Conservation (phyloP, 2,329 filamentous ascomycete species). For the Cladobotryum protrusum region DNA sequence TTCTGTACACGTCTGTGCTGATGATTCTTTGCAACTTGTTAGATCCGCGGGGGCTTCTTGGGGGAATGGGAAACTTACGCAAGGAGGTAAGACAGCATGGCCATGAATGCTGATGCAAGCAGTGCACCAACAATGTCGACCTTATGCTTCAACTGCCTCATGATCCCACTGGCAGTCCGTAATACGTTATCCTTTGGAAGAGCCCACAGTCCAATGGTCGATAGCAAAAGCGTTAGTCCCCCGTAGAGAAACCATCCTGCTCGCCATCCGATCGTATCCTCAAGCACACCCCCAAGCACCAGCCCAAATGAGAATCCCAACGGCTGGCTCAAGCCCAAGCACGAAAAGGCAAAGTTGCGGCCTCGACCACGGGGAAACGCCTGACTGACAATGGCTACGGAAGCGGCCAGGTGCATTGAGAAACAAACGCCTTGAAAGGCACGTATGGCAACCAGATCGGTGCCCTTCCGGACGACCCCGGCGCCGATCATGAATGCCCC, state of each 20-base stretch:
- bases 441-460: conserved; percentile 32
- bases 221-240: conserved; percentile 29
- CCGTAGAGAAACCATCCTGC: conserved; percentile 38
- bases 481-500: conserved; percentile 26
- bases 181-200: conserved; percentile 24
- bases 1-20: conserved; percentile 33
- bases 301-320: conserved; percentile 46
- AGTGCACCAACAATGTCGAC: conserved; percentile 50
- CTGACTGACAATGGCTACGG: conserved; percentile 29
- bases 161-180: conserved; percentile 19
- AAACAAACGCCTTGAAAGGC: conserved; percentile 34
- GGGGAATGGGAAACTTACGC: conserved; percentile 33
- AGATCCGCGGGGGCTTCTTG: background rate
- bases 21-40: conserved; percentile 21
- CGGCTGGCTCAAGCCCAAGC: conserved; percentile 39
- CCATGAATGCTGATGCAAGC: conserved; percentile 40
- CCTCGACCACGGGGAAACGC: conserved; percentile 25
- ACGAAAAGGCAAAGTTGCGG: conserved; percentile 37
- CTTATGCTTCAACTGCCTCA: conserved; percentile 25
- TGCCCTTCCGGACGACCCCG: conserved; percentile 24
- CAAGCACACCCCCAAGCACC: conserved; percentile 42
- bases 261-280: conserved; percentile 43
- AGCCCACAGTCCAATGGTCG: conserved; percentile 29
- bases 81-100: conserved; percentile 47
- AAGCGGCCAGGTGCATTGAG: conserved; percentile 30